phyloP scores from a whole-genome alignment of 2,329 filamentous ascomycete genomes.

The Aspergillus latus region DNA sequence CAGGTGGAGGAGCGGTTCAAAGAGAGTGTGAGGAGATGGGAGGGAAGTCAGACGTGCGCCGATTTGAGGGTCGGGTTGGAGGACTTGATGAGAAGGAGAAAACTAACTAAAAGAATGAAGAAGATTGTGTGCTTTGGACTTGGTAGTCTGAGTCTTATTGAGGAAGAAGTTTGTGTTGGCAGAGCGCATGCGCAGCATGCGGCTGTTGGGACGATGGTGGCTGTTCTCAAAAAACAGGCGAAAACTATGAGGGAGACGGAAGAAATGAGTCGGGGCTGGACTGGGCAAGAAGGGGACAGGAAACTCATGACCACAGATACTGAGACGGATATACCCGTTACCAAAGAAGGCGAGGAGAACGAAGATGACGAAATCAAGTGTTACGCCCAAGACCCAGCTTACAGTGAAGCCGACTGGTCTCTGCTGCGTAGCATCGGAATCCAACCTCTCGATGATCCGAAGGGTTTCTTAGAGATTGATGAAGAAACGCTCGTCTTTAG shows the following conservation, averaged over 20 bases:
- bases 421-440: slow-evolving; percentile 9
- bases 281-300: neutral
- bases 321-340: neutral
- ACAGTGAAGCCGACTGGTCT: slow-evolving; percentile 12
- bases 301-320: neutral
- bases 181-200: slow-evolving; percentile 27
- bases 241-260: too few relatives aligned
- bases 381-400: slow-evolving; percentile 20
- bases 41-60: slow-evolving; percentile 19
- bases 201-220: slow-evolving; percentile 23
- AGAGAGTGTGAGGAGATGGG: slow-evolving; percentile 19
- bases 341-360: too few relatives aligned
- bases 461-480: slow-evolving; percentile 34
- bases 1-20: slow-evolving; percentile 15
- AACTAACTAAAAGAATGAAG: neutral
- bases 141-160: slow-evolving; percentile 16
- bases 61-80: slow-evolving; percentile 5
- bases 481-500: slow-evolving; percentile 33
- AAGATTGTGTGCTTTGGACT: slow-evolving; percentile 30
- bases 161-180: slow-evolving; percentile 6
- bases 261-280: neutral
- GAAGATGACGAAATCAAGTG: slow-evolving; percentile 7
- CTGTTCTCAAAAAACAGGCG: slow-evolving; percentile 8
- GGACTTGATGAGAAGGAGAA: neutral
- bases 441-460: slow-evolving; percentile 17